Percentiles rank a stretch among this genome's conserved stretches.
These are phyloP conservation scores for Cynanchum wilfordii DNA, from an alignment of 257 asterid genomes.

Conservation along the genomic window DNA sequence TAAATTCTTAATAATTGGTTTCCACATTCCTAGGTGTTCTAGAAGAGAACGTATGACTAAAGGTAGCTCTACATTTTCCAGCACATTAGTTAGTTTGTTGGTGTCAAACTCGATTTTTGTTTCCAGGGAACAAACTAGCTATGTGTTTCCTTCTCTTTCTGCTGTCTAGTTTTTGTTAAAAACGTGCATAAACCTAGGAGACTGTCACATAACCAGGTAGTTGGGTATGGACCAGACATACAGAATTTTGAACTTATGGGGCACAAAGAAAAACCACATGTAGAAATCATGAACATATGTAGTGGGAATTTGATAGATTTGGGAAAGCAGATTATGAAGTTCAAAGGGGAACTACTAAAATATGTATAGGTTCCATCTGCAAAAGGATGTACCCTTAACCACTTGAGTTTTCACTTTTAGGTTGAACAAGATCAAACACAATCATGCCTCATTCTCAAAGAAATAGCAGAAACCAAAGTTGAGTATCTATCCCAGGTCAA, in stretches of 20 bases:
- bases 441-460: neutral
- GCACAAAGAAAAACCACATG: conserved; percentile 1
- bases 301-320: neutral
- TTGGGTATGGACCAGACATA: conserved; percentile 13
- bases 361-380: neutral
- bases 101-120: conserved; percentile 38
- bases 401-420: neutral
- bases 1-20: conserved; percentile 16
- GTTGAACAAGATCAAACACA: neutral
- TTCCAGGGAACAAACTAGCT: conserved; percentile 45
- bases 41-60: conserved; percentile 14
- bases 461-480: neutral
- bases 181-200: conserved; percentile 7
- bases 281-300: neutral
- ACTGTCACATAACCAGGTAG: conserved; percentile 9
- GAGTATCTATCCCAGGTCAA: neutral
- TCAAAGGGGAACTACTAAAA: neutral
- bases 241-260: neutral
- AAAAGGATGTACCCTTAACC: neutral
- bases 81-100: conserved; percentile 18
- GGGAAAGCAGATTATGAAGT: neutral
- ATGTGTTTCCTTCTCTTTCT: conserved; percentile 36
- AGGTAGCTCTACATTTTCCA: conserved; percentile 11
- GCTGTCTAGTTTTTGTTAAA: conserved; percentile 22
- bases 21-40: conserved; percentile 10